These are phyloP conservation scores for Anastatica hierochuntica DNA, from an alignment of 345 rosid genomes.

Conservation along the genomic window DNA sequence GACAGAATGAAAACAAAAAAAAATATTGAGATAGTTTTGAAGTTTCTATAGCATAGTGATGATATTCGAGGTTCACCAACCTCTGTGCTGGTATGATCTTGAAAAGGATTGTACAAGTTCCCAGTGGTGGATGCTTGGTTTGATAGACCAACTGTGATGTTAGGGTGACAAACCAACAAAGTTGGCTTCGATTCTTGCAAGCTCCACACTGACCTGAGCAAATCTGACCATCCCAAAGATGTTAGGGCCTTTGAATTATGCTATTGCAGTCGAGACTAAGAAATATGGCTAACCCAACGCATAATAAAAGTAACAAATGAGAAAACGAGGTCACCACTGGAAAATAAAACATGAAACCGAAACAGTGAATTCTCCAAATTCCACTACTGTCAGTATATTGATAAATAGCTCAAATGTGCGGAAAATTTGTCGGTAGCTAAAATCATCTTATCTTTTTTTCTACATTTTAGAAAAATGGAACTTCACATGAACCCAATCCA, in stretches of 20 bases:
- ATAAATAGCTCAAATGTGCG: no score
- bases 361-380: neutral
- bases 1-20: neutral
- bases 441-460: no score
- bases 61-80: constrained; percentile 18
- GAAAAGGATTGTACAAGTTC: constrained; percentile 46
- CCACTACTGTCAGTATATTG: neutral
- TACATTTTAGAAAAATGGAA: neutral
- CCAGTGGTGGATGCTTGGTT: constrained; percentile 84
- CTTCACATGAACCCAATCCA: neutral
- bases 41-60: neutral
- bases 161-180: constrained; percentile 77
- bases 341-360: neutral
- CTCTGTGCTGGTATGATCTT: constrained; percentile 35
- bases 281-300: constrained; percentile 49
- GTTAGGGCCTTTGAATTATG: constrained; percentile 85
- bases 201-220: constrained; percentile 86
- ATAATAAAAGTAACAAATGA: neutral
- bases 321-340: no score
- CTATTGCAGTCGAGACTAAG: constrained; percentile 81
- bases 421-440: no score
- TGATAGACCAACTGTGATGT: constrained; percentile 71
- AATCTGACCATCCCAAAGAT: constrained; percentile 82
- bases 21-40: neutral
- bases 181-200: constrained; percentile 79